Evolutionary conservation across 345 rosid genomes (phyloP).

Genomic region (Gossypium mustelinum): DNA sequence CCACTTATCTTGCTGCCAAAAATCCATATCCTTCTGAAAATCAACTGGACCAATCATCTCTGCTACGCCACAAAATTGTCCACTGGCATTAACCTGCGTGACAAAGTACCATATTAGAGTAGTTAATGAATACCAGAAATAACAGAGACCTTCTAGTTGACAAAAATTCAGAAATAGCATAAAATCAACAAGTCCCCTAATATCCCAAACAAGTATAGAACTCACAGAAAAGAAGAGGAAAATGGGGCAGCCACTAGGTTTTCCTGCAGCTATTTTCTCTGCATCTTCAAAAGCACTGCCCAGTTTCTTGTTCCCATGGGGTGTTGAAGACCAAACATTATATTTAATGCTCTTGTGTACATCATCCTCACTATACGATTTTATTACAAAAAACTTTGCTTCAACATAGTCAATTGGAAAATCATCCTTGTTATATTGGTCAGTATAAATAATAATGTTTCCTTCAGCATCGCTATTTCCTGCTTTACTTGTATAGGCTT

Average conservation of each 20-base stretch:
- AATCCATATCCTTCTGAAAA: conserved; percentile 76
- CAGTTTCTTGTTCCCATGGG: conserved; percentile 90
- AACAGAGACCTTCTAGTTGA: not conserved
- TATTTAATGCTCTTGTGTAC: conserved; percentile 97
- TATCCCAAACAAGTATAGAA: not conserved
- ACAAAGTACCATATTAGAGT: conserved; percentile 14
- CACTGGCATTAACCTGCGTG: conserved; percentile 90
- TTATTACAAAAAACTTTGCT: conserved; percentile 85
- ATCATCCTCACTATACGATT: conserved; percentile 96
- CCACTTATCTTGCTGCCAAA: conserved; percentile 99
- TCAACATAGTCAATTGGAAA: conserved; percentile 46
- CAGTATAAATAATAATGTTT: conserved; percentile 51
- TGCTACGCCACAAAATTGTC: conserved; percentile 94
- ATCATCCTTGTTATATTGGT: conserved; percentile 74
- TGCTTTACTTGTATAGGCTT: conserved; percentile 56
- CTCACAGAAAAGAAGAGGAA: conserved; percentile 35
- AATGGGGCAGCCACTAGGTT: conserved; percentile 58
- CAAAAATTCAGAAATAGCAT: not conserved
- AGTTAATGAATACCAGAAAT: conserved; percentile 3
- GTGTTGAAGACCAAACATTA: conserved; percentile 89
- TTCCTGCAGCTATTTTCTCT: conserved; percentile 50
- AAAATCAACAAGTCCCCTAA: not conserved
- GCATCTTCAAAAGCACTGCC: conserved; percentile 70
- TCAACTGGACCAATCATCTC: conserved; percentile 95
- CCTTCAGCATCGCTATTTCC: conserved; percentile 59